These are phyloP conservation scores for Leishmania gerbilli DNA, from an alignment of 208 protist species.

Conservation along the genomic window DNA sequence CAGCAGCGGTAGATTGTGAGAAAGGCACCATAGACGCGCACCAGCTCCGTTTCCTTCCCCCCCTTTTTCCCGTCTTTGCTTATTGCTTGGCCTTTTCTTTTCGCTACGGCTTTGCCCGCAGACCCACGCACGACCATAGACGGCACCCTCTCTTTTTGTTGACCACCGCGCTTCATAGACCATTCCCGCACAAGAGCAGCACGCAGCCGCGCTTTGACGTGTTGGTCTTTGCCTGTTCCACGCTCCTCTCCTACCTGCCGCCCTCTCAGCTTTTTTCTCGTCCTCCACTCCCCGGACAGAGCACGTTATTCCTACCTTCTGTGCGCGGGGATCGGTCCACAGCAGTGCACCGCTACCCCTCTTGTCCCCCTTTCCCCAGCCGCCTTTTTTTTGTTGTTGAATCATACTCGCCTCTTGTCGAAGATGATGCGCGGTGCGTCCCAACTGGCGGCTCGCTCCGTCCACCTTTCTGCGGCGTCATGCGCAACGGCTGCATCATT, in stretches of 20 bases:
- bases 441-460: slow-evolving; percentile 14
- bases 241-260: not conserved
- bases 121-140: not conserved
- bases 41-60: not conserved
- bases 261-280: not conserved
- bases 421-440: slow-evolving; percentile 43
- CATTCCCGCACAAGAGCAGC: not conserved
- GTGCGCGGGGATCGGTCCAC: not conserved
- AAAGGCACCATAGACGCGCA: not conserved
- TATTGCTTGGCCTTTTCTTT: not conserved
- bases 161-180: not conserved
- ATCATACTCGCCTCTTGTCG: not conserved
- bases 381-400: slow-evolving; percentile 6
- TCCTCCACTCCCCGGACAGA: not conserved
- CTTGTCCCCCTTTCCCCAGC: not conserved
- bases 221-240: not conserved
- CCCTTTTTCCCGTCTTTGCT: not conserved
- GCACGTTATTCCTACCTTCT: not conserved
- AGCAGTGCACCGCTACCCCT: not conserved
- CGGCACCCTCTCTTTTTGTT: not conserved
- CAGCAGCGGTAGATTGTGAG: not conserved
- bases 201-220: not conserved
- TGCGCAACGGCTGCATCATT: slow-evolving; percentile 10
- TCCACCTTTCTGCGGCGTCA: slow-evolving; percentile 2
- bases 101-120: not conserved